Evolutionary conservation across 139 green algal species (phyloP).

Genomic region (Chlamydomonas schloesseri): DNA sequence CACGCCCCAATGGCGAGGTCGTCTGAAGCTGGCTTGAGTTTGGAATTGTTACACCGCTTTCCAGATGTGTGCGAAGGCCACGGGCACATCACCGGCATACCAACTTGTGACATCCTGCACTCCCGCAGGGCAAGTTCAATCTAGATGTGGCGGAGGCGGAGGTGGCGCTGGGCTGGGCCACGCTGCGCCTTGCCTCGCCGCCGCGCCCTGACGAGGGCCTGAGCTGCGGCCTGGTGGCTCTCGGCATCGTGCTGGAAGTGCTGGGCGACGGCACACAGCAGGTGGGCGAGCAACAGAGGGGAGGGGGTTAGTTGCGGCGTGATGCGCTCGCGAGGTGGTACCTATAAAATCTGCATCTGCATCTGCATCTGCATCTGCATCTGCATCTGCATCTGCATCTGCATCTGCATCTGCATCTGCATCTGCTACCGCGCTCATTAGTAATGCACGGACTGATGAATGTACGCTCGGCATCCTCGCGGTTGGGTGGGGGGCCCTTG

Average conservation of each 20-base stretch:
- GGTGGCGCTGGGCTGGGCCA: not conserved
- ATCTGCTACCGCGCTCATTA: too few species aligned
- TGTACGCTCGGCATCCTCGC: too few species aligned
- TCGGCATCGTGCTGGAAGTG: conserved; percentile 36
- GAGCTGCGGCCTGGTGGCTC: conserved; percentile 1
- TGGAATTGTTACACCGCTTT: too few species aligned
- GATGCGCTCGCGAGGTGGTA: not conserved
- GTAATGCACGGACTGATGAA: too few species aligned
- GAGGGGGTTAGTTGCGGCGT: not conserved
- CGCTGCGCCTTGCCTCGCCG: not conserved
- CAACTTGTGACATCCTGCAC: too few species aligned
- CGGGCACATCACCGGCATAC: too few species aligned
- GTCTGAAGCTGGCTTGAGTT: too few species aligned
- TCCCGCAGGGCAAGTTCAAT: conserved; percentile 45
- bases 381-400: too few species aligned
- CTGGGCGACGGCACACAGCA: conserved; percentile 33
- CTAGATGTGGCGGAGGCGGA: conserved; percentile 45
- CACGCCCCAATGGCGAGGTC: too few species aligned
- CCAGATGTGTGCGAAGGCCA: too few species aligned
- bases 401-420: too few species aligned
- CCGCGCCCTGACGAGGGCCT: conserved; percentile 14
- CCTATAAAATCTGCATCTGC: not conserved
- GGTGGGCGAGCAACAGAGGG: not conserved
- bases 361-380: not conserved
- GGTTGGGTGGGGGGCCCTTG: not conserved